These are phyloP conservation scores for Arachnopeziza araneosa DNA, from an alignment of 2,329 filamentous ascomycete genomes.

Conservation along the genomic window DNA sequence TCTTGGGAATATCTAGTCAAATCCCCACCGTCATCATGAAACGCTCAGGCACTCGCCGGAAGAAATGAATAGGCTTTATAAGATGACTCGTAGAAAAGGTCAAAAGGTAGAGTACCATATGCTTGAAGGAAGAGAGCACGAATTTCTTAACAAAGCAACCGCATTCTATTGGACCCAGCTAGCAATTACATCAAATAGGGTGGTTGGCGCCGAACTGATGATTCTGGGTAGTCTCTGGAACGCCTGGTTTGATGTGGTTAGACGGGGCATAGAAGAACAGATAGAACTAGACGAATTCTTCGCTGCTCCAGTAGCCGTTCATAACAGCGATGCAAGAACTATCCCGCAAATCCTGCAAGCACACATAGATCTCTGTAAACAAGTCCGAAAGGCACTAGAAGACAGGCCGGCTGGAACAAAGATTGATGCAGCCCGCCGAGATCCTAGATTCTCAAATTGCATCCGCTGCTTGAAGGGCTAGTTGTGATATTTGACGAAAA, in stretches of 20 bases:
- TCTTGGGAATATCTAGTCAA: neutral
- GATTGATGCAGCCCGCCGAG: neutral
- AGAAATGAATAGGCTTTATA: neutral
- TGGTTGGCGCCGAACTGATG: neutral
- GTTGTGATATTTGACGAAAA: neutral
- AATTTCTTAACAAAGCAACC: neutral
- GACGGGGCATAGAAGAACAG: neutral
- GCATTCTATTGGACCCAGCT: neutral
- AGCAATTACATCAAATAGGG: neutral
- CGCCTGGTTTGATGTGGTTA: neutral
- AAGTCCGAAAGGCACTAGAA: neutral
- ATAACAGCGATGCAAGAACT: neutral
- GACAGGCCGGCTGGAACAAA: neutral
- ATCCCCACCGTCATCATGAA: neutral
- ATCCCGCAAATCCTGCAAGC: neutral
- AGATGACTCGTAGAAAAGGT: neutral
- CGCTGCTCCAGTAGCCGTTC: neutral
- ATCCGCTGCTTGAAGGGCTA: neutral
- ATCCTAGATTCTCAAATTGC: neutral
- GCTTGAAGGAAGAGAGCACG: neutral
- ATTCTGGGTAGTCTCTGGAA: neutral
- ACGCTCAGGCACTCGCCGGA: neutral
- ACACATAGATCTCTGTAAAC: neutral
- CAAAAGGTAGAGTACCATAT: neutral
- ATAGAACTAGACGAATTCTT: neutral